Evolutionary conservation across 176 grass and related monocot genomes (phyloP).

Genomic region (Tillandsia leiboldiana): DNA sequence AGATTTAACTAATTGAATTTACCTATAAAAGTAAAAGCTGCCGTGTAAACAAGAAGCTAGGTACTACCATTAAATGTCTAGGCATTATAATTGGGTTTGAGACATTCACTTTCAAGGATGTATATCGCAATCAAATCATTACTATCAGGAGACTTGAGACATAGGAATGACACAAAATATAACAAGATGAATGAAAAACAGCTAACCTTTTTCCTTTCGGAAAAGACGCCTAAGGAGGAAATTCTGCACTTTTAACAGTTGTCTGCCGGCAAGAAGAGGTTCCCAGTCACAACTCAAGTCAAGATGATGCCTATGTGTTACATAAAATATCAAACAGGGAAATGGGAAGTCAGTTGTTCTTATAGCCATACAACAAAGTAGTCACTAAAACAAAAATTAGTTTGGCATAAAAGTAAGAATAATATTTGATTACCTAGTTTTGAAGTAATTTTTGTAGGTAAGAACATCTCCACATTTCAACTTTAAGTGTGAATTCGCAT

Average conservation of each 20-base stretch:
- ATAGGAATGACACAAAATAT: constrained; percentile 3
- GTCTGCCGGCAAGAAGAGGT: constrained; percentile 34
- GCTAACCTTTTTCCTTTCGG: constrained; percentile 37
- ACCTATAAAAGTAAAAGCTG: too few relatives aligned
- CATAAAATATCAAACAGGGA: constrained; percentile 5
- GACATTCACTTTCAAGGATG: too few relatives aligned
- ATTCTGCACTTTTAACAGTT: constrained; percentile 33
- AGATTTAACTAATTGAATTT: too few relatives aligned
- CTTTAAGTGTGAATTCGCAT: constrained; percentile 39
- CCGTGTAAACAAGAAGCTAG: too few relatives aligned
- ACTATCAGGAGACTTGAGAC: not conserved
- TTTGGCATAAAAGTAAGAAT: not conserved
- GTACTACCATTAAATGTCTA: too few relatives aligned
- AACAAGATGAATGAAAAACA: constrained; percentile 6
- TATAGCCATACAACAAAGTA: too few relatives aligned
- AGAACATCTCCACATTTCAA: constrained; percentile 27
- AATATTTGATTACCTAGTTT: constrained; percentile 35
- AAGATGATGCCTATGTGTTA: constrained; percentile 33
- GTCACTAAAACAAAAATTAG: not conserved
- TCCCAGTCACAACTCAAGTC: constrained; percentile 37
- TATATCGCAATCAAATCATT: too few relatives aligned
- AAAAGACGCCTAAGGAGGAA: constrained; percentile 27
- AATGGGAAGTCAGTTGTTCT: not conserved
- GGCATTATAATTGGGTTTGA: too few relatives aligned
- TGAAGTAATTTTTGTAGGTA: constrained; percentile 47